Evolutionary conservation across 1,284 basidiomycete species (phyloP), one percentile per base, ranked within the genome.

Genomic region (Malassezia psittaci): DNA sequence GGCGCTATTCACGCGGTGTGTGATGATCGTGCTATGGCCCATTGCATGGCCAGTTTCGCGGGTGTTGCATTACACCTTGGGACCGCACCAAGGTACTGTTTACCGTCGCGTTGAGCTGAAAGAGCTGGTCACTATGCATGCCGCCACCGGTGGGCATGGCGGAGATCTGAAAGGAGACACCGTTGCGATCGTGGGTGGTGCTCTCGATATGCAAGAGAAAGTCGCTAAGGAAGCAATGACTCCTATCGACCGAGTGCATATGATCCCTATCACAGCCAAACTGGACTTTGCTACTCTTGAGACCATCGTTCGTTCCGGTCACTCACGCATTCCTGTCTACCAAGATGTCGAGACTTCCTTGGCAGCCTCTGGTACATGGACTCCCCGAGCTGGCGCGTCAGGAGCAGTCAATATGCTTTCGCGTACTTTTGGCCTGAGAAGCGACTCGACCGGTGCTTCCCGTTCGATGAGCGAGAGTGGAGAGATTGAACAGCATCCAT

Each of bases 231-330:
- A 83, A 71, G 82, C 81, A 19, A 90, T 90, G 87, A 89, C 87
- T 0, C 83, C 85, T 9, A 87, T 90, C 56, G 65, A 63, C 37
- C 36, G 61, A 39, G 75, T 77, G 44, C 87, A 87, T 75, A 88
- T 89, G 86, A 78, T 90, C 35, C 84, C 84, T 7, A 83, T 88
- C 63, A 82, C 87, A 51, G 82, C 85, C 1, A 83, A 82, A 64
- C 80, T 90, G 24, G 87, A 89, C 71, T 88, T 85, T 67, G 81
- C 83, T 48, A 83, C 85, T 0, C 78, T 90, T 40, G 83, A 83
- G 64, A 79, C 81, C 66, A 83, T 89, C 41, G 85, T 85, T 61
- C 77, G 80, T 58, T 86, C 85, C 0, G 87, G 87, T 0, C 87
- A 89, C 72, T 87, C 85, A 61, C 74, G 79, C 11, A 77, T 79